phyloP scores from a whole-genome alignment of 202 grass and related monocot species.

The Tripidium arundinaceum region DNA sequence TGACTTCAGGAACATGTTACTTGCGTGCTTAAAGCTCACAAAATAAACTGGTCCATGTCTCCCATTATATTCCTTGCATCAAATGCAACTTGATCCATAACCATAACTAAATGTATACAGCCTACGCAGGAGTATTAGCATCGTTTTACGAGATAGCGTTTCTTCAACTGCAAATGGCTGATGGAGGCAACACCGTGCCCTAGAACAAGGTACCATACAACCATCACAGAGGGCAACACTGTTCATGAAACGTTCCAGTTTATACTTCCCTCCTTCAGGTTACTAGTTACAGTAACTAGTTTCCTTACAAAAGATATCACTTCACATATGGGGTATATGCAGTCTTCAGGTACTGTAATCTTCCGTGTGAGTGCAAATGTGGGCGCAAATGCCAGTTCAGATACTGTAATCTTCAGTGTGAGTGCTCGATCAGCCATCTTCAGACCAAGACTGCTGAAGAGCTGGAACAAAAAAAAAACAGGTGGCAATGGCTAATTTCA shows the following conservation, averaged over 20 bases:
- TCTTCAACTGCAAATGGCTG: background rate
- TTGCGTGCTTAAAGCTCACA: background rate
- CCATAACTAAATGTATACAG: background rate
- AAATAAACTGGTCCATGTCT: background rate
- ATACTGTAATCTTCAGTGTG: background rate
- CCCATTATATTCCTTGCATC: background rate
- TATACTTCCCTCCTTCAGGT: background rate
- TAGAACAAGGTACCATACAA: background rate
- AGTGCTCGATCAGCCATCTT: conserved; percentile 13
- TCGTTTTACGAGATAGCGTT: background rate
- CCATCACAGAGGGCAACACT: background rate
- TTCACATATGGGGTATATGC: background rate
- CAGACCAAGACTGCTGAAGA: background rate
- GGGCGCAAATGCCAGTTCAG: background rate
- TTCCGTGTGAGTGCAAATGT: no score
- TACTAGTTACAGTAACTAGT: background rate
- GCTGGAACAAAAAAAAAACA: conserved; percentile 1
- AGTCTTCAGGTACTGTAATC: no score
- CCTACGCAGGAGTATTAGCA: background rate
- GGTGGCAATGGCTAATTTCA: background rate
- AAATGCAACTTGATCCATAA: background rate
- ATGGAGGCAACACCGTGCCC: background rate
- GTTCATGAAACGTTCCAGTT: background rate
- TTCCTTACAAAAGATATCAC: background rate
- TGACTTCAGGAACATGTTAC: background rate